phyloP scores from a whole-genome alignment of 2,329 filamentous ascomycete genomes.

The Cercospora canescens region DNA sequence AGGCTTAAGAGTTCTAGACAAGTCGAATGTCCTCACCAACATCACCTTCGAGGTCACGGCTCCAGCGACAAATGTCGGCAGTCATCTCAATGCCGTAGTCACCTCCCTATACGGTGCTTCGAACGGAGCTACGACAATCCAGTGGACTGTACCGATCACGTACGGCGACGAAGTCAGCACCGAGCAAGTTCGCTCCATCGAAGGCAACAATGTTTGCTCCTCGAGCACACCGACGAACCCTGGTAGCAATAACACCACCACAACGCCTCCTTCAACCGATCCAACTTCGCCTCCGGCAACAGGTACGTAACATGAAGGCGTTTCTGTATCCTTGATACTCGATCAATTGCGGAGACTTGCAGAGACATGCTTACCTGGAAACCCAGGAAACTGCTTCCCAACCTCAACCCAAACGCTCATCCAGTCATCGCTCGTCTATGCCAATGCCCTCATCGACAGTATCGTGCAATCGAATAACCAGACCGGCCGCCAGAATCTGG shows the following conservation, averaged over 20 bases:
- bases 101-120: slow-evolving; percentile 21
- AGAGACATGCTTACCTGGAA: background rate
- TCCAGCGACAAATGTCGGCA: slow-evolving; percentile 7
- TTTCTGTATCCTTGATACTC: too few species aligned
- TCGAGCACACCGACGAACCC: background rate
- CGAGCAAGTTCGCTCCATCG: slow-evolving; percentile 1
- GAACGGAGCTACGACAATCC: slow-evolving; percentile 14
- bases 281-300: background rate
- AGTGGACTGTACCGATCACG: slow-evolving; percentile 14
- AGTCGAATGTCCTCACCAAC: slow-evolving; percentile 20
- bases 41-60: slow-evolving; percentile 20
- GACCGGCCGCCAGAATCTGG: slow-evolving; percentile 16
- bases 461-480: slow-evolving; percentile 16
- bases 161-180: slow-evolving; percentile 13
- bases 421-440: slow-evolving; percentile 8
- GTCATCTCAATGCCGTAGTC: slow-evolving; percentile 15
- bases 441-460: slow-evolving; percentile 18
- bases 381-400: slow-evolving; percentile 10
- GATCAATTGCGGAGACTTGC: background rate
- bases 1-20: background rate
- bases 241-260: slow-evolving; percentile 2
- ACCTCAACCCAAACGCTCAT: slow-evolving; percentile 11
- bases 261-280: background rate
- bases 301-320: background rate
- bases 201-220: slow-evolving; percentile 13